Percentiles rank a stretch among this genome's conserved stretches.
Conservation (phyloP, 495 filamentous ascomycete genomes). For the Aspergillus taichungensis region DNA sequence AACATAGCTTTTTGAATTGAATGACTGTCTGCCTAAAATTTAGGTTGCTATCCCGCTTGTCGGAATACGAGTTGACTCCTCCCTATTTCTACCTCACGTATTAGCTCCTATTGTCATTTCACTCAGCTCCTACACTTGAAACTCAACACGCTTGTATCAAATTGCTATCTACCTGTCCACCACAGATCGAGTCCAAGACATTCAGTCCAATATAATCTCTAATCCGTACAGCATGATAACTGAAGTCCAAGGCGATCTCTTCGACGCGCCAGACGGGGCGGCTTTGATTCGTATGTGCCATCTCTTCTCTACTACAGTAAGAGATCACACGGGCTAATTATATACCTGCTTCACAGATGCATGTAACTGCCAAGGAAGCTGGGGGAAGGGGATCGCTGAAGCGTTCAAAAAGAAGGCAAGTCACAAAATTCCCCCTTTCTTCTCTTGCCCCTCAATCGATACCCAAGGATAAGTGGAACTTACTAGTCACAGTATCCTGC, state of each 20-base stretch:
- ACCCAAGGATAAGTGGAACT: background rate
- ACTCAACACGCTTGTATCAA: no score
- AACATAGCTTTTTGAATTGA: no score
- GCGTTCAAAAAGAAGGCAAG: conserved; percentile 26
- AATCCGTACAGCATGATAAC: conserved; percentile 1
- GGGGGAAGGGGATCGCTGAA: conserved; percentile 37
- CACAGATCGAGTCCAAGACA: background rate
- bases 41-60: no score
- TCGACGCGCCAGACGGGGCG: conserved; percentile 33
- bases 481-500: conserved; percentile 28
- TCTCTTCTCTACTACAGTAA: background rate
- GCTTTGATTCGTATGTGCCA: conserved; percentile 34
- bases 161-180: no score
- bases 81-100: no score
- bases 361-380: conserved; percentile 36
- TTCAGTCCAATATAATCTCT: background rate
- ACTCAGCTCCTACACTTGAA: no score
- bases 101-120: no score
- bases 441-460: background rate
- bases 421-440: background rate
- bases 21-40: no score
- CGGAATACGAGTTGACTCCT: no score
- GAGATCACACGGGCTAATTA: background rate
- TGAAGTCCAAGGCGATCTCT: conserved; percentile 34
- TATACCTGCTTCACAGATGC: conserved; percentile 23